These are phyloP conservation scores for Dendrostoma leiphaemia DNA, from an alignment of 2,329 filamentous ascomycete genomes.

Conservation along the genomic window DNA sequence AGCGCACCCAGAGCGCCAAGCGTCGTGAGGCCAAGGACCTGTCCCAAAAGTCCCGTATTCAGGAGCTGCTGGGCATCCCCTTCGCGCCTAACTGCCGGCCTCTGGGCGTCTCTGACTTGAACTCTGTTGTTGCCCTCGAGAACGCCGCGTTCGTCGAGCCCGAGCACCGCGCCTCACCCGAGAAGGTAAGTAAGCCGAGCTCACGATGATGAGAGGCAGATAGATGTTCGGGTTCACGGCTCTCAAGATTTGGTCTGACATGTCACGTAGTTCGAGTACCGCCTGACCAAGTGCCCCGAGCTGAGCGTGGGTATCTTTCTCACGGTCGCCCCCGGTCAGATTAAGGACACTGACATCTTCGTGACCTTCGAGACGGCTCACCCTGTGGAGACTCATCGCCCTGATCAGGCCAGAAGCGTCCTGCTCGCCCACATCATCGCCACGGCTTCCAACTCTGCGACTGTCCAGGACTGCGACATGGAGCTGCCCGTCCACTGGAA, in stretches of 20 bases:
- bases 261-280: slow-evolving; percentile 65
- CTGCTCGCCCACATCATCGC: slow-evolving; percentile 77
- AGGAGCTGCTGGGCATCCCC: slow-evolving; percentile 49
- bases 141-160: slow-evolving; percentile 51
- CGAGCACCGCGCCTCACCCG: slow-evolving; percentile 46
- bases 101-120: slow-evolving; percentile 64
- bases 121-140: slow-evolving; percentile 56
- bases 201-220: not conserved
- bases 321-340: slow-evolving; percentile 49
- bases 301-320: slow-evolving; percentile 80
- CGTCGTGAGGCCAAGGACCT: slow-evolving; percentile 34
- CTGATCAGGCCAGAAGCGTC: slow-evolving; percentile 54
- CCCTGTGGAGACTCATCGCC: slow-evolving; percentile 58
- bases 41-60: slow-evolving; percentile 33
- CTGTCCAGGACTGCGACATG: slow-evolving; percentile 78
- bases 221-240: no score
- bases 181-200: no score
- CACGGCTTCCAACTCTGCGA: slow-evolving; percentile 62
- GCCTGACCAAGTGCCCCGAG: slow-evolving; percentile 71
- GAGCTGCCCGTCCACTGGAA: slow-evolving; percentile 67
- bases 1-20: slow-evolving; percentile 39
- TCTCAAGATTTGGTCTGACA: slow-evolving; percentile 13
- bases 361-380: slow-evolving; percentile 54
- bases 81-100: slow-evolving; percentile 74
- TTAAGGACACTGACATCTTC: slow-evolving; percentile 42